Conservation (phyloP, 2,329 filamentous ascomycete genomes). For the Hypoxylon sp. region DNA sequence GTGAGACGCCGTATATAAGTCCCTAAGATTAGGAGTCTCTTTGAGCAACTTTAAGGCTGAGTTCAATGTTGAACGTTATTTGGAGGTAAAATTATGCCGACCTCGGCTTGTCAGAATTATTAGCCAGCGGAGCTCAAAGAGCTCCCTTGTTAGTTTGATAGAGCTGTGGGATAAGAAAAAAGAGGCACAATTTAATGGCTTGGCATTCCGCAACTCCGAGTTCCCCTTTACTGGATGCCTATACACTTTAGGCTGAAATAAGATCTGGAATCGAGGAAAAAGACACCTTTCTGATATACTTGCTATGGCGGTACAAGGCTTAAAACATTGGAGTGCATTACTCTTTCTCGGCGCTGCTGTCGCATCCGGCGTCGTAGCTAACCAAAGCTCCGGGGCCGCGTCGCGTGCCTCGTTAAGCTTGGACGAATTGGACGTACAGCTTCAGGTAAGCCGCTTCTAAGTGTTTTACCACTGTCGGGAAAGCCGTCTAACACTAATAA, state of each 20-base stretch:
- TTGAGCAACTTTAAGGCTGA: too few relatives aligned
- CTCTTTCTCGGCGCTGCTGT: conserved; percentile 25
- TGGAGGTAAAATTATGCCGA: too few relatives aligned
- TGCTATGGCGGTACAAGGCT: conserved; percentile 15
- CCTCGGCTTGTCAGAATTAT: background rate
- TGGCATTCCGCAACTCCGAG: conserved; percentile 17
- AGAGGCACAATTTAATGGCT: conserved; percentile 9
- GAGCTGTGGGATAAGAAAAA: background rate
- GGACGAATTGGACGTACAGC: conserved; percentile 74
- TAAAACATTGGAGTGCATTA: conserved; percentile 13
- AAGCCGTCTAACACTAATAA: conserved; percentile 14
- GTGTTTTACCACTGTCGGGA: background rate
- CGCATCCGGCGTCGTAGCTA: conserved; percentile 21
- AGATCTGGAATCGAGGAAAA: background rate
- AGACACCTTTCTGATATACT: background rate
- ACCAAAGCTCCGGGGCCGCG: conserved; percentile 19
- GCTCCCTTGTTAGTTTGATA: background rate
- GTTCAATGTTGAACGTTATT: too few relatives aligned
- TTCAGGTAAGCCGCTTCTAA: conserved; percentile 63
- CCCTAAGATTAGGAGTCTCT: too few relatives aligned
- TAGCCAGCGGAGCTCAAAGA: conserved; percentile 19
- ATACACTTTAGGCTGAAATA: background rate
- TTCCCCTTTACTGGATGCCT: conserved; percentile 1
- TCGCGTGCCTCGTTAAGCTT: conserved; percentile 56
- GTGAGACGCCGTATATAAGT: too few relatives aligned